phyloP scores from a whole-genome alignment of 768 basidiomycete genomes.

The Pisolithus albus region DNA sequence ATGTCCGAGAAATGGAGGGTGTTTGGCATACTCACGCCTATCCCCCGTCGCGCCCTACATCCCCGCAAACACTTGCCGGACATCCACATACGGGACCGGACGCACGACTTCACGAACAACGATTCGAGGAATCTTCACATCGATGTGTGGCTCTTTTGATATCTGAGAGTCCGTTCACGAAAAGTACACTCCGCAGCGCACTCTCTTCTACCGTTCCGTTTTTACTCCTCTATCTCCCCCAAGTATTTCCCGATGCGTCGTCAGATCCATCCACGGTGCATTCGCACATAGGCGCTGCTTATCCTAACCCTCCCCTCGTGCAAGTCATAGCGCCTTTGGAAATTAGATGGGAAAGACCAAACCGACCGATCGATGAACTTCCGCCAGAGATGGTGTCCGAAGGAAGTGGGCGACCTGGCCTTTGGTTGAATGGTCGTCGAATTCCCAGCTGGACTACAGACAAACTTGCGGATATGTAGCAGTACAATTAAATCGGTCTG shows the following conservation, averaged over 20 bases:
- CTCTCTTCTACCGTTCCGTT: slow-evolving; percentile 73
- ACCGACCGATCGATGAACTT: neutral
- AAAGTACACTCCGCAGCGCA: slow-evolving; percentile 58
- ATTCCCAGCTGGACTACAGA: slow-evolving; percentile 14
- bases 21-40: slow-evolving; percentile 44
- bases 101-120: neutral
- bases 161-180: slow-evolving; percentile 78
- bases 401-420: slow-evolving; percentile 28
- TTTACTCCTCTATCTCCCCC: slow-evolving; percentile 70
- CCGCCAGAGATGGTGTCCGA: neutral
- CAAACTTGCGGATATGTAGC: too few relatives aligned
- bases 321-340: slow-evolving; percentile 14
- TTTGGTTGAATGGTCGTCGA: slow-evolving; percentile 36
- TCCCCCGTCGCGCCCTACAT: neutral
- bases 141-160: slow-evolving; percentile 60
- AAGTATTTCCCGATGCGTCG: neutral
- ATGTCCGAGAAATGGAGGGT: slow-evolving; percentile 89
- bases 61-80: neutral
- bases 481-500: too few relatives aligned
- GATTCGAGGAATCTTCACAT: neutral
- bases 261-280: neutral
- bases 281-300: slow-evolving; percentile 6
- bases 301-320: slow-evolving; percentile 18
- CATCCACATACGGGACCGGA: neutral
- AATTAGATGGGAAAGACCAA: slow-evolving; percentile 19